phyloP scores from a whole-genome alignment of 306 rosid species.

The Medicago arabica region DNA sequence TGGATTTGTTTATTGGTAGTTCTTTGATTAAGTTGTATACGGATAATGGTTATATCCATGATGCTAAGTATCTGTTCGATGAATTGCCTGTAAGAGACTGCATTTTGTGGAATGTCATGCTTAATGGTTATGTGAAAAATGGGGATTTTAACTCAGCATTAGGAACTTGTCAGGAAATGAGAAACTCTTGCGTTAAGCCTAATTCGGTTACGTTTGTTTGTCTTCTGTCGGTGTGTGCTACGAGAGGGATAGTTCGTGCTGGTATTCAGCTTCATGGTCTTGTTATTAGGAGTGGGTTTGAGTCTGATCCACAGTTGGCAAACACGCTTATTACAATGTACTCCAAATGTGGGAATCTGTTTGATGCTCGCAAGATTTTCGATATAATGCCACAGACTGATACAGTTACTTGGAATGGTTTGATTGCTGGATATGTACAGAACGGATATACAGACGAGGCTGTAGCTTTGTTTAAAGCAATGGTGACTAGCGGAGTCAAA shows the following conservation, averaged over 20 bases:
- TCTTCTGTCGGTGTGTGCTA: conserved; percentile 64
- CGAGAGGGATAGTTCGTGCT: conserved; percentile 52
- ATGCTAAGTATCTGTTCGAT: conserved; percentile 71
- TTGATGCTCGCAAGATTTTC: conserved; percentile 59
- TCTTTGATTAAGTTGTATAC: conserved; percentile 74
- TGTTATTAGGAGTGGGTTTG: conserved; percentile 59
- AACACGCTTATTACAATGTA: conserved; percentile 71
- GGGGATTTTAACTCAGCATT: conserved; percentile 60
- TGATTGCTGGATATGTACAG: conserved; percentile 74
- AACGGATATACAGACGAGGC: conserved; percentile 67
- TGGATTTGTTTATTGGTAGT: conserved; percentile 75
- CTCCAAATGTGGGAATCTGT: conserved; percentile 62
- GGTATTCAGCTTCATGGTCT: conserved; percentile 85
- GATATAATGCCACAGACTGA: conserved; percentile 58
- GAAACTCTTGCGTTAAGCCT: conserved; percentile 48
- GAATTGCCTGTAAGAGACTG: conserved; percentile 63
- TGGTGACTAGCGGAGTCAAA: conserved; percentile 64
- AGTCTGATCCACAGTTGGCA: conserved; percentile 61
- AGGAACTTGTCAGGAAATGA: conserved; percentile 60
- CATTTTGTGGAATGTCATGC: conserved; percentile 87
- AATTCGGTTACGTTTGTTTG: conserved; percentile 67
- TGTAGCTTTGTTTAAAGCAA: conserved; percentile 51
- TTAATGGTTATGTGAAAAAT: conserved; percentile 64
- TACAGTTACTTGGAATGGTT: conserved; percentile 76
- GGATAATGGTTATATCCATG: conserved; percentile 61